Evolutionary conservation across 805 yeast genomes (phyloP).

Genomic region (Starmerella tilneyi): DNA sequence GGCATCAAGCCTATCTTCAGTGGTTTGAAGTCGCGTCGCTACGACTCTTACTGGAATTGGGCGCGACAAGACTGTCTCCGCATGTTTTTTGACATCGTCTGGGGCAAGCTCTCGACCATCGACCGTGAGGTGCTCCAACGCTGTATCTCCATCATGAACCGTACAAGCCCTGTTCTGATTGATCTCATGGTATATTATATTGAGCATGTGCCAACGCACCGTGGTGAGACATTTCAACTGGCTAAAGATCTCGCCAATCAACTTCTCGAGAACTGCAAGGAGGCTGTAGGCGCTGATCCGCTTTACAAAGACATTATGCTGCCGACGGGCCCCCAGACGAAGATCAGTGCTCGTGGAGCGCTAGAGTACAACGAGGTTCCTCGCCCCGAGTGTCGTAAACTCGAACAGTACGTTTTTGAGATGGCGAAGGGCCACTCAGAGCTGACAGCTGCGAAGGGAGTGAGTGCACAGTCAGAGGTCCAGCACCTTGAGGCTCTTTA

Average conservation of each 20-base stretch:
- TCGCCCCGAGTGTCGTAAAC: constrained; percentile 83
- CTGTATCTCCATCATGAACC: constrained; percentile 95
- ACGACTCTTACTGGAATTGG: constrained; percentile 99
- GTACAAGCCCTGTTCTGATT: constrained; percentile 85
- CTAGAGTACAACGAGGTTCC: constrained; percentile 73
- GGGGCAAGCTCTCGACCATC: constrained; percentile 79
- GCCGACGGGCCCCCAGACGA: constrained; percentile 92
- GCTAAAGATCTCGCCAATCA: constrained; percentile 87
- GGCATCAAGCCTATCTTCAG: constrained; percentile 89
- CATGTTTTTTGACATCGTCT: constrained; percentile 90
- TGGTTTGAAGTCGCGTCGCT: constrained; percentile 83
- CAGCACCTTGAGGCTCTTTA: constrained; percentile 30
- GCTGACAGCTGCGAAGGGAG: constrained; percentile 47
- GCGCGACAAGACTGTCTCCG: constrained; percentile 93
- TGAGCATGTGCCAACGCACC: constrained; percentile 71
- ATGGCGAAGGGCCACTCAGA: constrained; percentile 88
- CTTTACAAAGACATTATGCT: constrained; percentile 90
- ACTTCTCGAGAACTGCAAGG: constrained; percentile 89
- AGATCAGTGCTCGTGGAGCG: constrained; percentile 79
- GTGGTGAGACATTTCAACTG: constrained; percentile 86
- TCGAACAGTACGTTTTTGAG: constrained; percentile 89
- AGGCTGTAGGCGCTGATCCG: constrained; percentile 68
- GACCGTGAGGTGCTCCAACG: constrained; percentile 94
- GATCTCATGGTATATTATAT: constrained; percentile 94
- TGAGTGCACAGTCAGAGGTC: constrained; percentile 38